These are phyloP conservation scores for Pseudocercospora vitis DNA, from an alignment of 2,329 filamentous ascomycete genomes.

Conservation along the genomic window DNA sequence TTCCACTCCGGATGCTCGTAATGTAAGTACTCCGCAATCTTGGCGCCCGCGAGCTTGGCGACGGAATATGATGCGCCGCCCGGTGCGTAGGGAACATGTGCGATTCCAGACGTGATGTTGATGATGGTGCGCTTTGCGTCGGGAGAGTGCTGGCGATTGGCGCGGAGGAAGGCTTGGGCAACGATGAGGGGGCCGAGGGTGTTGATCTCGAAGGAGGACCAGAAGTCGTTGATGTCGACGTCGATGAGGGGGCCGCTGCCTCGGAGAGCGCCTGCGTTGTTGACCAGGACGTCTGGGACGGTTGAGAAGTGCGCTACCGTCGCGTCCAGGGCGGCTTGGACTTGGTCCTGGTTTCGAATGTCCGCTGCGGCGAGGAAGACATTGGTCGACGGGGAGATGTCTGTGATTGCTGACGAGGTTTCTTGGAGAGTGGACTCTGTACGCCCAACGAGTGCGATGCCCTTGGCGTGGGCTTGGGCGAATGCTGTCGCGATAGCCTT, in stretches of 20 bases:
- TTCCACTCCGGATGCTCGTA: constrained; percentile 10
- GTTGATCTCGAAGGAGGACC: constrained; percentile 3
- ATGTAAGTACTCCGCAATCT: constrained; percentile 11
- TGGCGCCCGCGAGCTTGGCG: constrained; percentile 11
- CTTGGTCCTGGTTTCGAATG: constrained; percentile 10
- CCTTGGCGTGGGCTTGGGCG: constrained; percentile 21
- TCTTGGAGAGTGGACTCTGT: constrained; percentile 19
- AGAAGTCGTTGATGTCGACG: constrained; percentile 6
- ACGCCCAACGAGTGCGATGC: constrained; percentile 24
- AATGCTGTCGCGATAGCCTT: constrained; percentile 24
- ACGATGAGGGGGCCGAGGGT: constrained; percentile 7
- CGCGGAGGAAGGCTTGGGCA: constrained; percentile 7
- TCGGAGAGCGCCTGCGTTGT: constrained; percentile 18
- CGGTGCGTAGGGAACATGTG: constrained; percentile 33
- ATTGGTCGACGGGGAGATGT: constrained; percentile 9
- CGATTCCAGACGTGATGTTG: constrained; percentile 38
- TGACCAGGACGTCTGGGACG: constrained; percentile 22
- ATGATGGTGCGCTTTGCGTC: constrained; percentile 24
- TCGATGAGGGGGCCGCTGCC: constrained; percentile 12
- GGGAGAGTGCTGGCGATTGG: constrained; percentile 8
- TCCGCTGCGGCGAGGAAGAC: constrained; percentile 20
- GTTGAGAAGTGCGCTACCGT: constrained; percentile 3
- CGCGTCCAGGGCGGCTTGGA: constrained; percentile 13
- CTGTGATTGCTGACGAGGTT: constrained; percentile 13
- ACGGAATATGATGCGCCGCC: constrained; percentile 9